Evolutionary conservation across 1,139 yeast species (phyloP).

Genomic region (Yamadazyma oceani): DNA sequence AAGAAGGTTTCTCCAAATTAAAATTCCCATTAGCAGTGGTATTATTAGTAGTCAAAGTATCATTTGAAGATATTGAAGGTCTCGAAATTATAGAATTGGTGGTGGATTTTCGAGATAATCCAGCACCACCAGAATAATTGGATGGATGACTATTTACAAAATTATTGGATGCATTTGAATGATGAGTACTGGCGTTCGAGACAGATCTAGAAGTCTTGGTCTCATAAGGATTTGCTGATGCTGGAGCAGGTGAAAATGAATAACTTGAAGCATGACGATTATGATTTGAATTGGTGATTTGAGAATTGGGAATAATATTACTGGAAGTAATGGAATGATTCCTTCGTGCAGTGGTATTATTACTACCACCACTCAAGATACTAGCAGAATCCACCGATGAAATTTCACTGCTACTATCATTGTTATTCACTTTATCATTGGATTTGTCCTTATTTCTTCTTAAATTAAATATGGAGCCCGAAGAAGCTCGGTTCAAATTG

Average conservation of each 20-base stretch:
- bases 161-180: not conserved
- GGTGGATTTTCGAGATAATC: slow-evolving; percentile 24
- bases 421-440: slow-evolving; percentile 9
- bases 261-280: slow-evolving; percentile 43
- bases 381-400: slow-evolving; percentile 39
- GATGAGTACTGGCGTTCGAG: not conserved
- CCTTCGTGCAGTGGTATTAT: slow-evolving; percentile 42
- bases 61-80: slow-evolving; percentile 29
- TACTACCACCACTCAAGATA: slow-evolving; percentile 27
- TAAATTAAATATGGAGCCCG: slow-evolving; percentile 42
- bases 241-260: slow-evolving; percentile 27
- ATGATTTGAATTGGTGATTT: slow-evolving; percentile 33
- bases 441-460: slow-evolving; percentile 26
- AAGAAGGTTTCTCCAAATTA: slow-evolving; percentile 53
- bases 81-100: slow-evolving; percentile 30
- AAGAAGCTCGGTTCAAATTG: slow-evolving; percentile 28
- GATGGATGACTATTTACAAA: slow-evolving; percentile 2
- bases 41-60: slow-evolving; percentile 17
- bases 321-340: slow-evolving; percentile 29
- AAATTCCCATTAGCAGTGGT: slow-evolving; percentile 19
- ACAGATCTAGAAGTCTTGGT: slow-evolving; percentile 17
- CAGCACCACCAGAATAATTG: slow-evolving; percentile 11
- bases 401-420: slow-evolving; percentile 32
- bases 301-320: slow-evolving; percentile 31
- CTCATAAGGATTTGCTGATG: slow-evolving; percentile 30